Evolutionary conservation across 2,329 filamentous ascomycete genomes (phyloP).

Genomic region (Pseudocercospora macadamiae): DNA sequence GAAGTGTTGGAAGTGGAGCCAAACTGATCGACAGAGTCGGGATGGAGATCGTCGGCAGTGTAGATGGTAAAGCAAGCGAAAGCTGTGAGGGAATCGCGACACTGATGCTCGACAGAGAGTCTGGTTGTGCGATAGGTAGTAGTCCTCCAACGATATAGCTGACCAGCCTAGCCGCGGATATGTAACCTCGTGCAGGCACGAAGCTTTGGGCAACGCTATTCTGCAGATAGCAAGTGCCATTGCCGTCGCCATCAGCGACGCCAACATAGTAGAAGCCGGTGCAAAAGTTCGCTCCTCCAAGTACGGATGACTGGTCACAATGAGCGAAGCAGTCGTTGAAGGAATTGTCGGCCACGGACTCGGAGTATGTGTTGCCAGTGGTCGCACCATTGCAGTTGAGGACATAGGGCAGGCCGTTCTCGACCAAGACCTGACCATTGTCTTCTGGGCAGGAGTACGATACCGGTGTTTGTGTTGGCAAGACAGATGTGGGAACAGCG

Average conservation of each 20-base stretch:
- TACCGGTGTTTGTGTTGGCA: conserved; percentile 24
- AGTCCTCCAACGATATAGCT: conserved; percentile 26
- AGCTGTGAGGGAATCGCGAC: conserved; percentile 12
- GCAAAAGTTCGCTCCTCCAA: conserved; percentile 26
- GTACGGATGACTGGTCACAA: conserved; percentile 24
- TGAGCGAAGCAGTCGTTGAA: conserved; percentile 32
- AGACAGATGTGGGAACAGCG: conserved; percentile 21
- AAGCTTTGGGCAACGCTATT: conserved; percentile 26
- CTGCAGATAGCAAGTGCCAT: conserved; percentile 30
- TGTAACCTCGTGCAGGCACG: conserved; percentile 11
- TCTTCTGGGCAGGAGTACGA: conserved; percentile 23
- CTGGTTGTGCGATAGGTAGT: background rate
- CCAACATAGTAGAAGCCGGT: conserved; percentile 30
- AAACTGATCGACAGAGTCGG: conserved; percentile 10
- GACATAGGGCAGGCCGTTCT: conserved; percentile 28
- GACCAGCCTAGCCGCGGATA: conserved; percentile 26
- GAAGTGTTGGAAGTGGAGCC: conserved; percentile 9
- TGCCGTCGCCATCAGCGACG: conserved; percentile 18
- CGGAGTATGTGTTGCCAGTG: conserved; percentile 21
- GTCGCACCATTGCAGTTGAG: conserved; percentile 26
- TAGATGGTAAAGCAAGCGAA: conserved; percentile 5
- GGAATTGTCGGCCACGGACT: conserved; percentile 10
- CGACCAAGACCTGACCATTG: conserved; percentile 24
- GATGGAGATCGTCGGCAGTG: conserved; percentile 12
- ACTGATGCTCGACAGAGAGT: conserved; percentile 1